Base-by-base conservation (phyloP, 2,329 filamentous ascomycete species). In the Penicillium sp. region DNA sequence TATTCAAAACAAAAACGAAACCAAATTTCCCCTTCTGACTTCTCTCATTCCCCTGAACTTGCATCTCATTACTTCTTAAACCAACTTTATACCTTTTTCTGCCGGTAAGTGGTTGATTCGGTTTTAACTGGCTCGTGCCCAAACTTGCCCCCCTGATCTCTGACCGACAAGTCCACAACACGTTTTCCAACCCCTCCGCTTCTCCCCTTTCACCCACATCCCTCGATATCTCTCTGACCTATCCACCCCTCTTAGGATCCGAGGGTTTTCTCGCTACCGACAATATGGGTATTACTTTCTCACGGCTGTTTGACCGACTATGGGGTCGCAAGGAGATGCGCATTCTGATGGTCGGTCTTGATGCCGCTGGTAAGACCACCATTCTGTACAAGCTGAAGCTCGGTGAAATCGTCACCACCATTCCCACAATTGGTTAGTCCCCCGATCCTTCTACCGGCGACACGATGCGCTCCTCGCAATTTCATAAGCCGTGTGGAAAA, bases 301-400 rank as follows among this genome's bases (percentile, higher is more conserved):
- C 92, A 73, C 96, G 94, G 86, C 78, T 97, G 75, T 94, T 97
- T 79, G 90, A 96, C 77, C 87, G 88, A 82, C 86, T 97, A 79
- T 96, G 91, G 88, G 91, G 93, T 75, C 96, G 96, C 89, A 97
- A 97, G 88, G 94, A 99, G 87, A 99, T 99, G 94, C 88, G 94
- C 84, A 97, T 99, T 83, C 80, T 99, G 80, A 99, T 99, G 94
- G 92, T 99, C 71, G 94, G 94, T 86, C 88, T 99, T 73, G 94
- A 99, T 80, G 94, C 94, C 73, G 94, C 94, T 78, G 94, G 94
- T 89, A 99, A 99, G 87, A 99, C 94, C 74, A 99, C 94, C 71
- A 99, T 99, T 75, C 88, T 99, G 69, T 99, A 99, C 84, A 99
- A 99, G 86, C 88, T 99, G 78, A 99, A 99, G 87, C 90, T 99